Base-by-base conservation (phyloP, 257 asterid genomes). In the Nicotiana sylvestris region DNA sequence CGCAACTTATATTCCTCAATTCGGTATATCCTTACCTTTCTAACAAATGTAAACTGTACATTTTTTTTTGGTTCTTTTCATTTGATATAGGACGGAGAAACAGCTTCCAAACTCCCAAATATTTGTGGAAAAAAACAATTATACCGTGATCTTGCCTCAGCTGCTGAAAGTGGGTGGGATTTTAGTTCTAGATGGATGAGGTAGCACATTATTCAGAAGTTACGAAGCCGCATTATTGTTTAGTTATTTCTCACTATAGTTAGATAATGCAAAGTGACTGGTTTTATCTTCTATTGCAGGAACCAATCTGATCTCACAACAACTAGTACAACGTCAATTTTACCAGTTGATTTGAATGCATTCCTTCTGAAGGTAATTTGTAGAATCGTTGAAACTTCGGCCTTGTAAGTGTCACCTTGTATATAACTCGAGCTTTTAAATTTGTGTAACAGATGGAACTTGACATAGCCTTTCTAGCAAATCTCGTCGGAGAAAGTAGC, bases 101-200 rank as follows among this genome's bases (percentile, higher is more conserved):
- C 90, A 12, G 98, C 99, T 87, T 91, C 96, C 21, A 88, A 87
- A 66, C 90, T 96, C 37, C 32, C 93, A 10, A 86, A 66, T 86
- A 53, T 67, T 1, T 88, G 92, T 83, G 91, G 86, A 56, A 92
- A 88, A 85, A 80, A 87, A 1, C 85, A 84, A 64, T 83, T 94
- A 56, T 96, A 93, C 67, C 95, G 98, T 6, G 97, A 96, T 81
- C 5, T 93, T 49, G 98, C 98, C 46, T 90, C 99, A 5, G 46
- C 97, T 25, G 99, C 99, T 70, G 99, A 96, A 88, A 89, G 98
- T 77, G 99, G 99, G 43, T 93, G 98, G 99, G 99, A 96, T 90
- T 94, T 96, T 85, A 93, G 98, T 86, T 84, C 92, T 77, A 89
- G 98, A 89, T 96, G 98, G 97, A 96, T 96, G 99, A 90, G 98